phyloP scores from a whole-genome alignment of 2,329 filamentous ascomycete species.

The Pseudocercospora ulei region DNA sequence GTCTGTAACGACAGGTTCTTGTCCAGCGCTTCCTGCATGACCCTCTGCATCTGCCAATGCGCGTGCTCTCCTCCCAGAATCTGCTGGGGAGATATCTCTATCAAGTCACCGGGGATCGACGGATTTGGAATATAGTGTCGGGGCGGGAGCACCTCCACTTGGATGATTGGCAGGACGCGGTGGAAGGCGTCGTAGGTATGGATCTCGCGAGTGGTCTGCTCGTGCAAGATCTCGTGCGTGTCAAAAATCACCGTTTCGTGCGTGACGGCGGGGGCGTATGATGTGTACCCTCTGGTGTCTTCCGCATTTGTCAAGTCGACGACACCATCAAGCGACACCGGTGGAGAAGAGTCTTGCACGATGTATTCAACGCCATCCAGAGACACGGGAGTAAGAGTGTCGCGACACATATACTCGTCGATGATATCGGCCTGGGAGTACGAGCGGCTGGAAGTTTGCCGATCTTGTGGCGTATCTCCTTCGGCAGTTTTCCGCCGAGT shows the following conservation, averaged over 20 bases:
- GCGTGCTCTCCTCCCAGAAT: slow-evolving; percentile 15
- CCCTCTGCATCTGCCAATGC: slow-evolving; percentile 26
- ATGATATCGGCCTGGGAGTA: slow-evolving; percentile 1
- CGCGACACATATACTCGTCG: no score
- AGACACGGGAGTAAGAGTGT: no score
- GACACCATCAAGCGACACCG: slow-evolving; percentile 12
- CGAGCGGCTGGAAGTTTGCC: background rate
- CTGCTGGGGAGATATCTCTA: slow-evolving; percentile 41
- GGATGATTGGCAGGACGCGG: slow-evolving; percentile 45
- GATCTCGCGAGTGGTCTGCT: slow-evolving; percentile 45
- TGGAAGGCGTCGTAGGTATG: slow-evolving; percentile 48
- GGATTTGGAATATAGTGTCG: slow-evolving; percentile 42
- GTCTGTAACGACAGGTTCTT: slow-evolving; percentile 22
- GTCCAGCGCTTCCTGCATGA: slow-evolving; percentile 33
- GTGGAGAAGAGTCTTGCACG: slow-evolving; percentile 14
- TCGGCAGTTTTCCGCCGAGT: background rate
- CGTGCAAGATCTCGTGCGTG: slow-evolving; percentile 41
- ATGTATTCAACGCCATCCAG: slow-evolving; percentile 3
- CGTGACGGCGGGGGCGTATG: slow-evolving; percentile 40
- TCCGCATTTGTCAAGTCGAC: slow-evolving; percentile 31
- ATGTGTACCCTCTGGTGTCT: slow-evolving; percentile 33
- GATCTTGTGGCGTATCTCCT: background rate
- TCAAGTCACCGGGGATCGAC: slow-evolving; percentile 32
- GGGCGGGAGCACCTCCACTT: slow-evolving; percentile 46
- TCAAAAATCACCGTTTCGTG: slow-evolving; percentile 43